Percentiles rank a stretch among this genome's conserved stretches.
These are phyloP conservation scores for Papiliotrema laurentii DNA, from an alignment of 1,284 basidiomycete genomes.

Conservation along the genomic window DNA sequence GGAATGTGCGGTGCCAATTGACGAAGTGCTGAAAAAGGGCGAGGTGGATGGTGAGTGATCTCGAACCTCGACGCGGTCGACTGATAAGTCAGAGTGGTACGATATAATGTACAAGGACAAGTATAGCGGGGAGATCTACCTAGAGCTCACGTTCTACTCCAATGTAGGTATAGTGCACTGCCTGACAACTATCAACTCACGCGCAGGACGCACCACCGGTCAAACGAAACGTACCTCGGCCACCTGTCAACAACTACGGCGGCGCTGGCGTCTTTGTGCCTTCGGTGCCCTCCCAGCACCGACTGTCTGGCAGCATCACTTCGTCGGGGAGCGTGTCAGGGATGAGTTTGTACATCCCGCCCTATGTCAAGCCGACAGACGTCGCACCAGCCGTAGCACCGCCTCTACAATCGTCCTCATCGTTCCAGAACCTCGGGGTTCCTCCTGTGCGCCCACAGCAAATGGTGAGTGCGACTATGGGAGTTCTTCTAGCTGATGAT, in stretches of 20 bases:
- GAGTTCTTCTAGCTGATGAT: neutral
- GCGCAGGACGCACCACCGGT: conserved; percentile 41
- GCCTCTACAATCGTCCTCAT: conserved; percentile 15
- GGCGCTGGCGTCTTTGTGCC: conserved; percentile 18
- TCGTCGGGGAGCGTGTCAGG: conserved; percentile 38
- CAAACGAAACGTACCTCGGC: conserved; percentile 38
- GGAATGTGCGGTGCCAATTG: conserved; percentile 79
- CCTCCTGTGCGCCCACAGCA: conserved; percentile 25
- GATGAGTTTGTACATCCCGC: conserved; percentile 44
- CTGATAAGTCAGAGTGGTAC: conserved; percentile 76
- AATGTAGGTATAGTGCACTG: conserved; percentile 61
- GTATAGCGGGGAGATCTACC: conserved; percentile 87
- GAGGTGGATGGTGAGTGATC: conserved; percentile 82
- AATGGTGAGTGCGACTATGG: neutral
- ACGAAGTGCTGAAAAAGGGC: conserved; percentile 85
- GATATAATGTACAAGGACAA: conserved; percentile 81
- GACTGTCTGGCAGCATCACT: conserved; percentile 14
- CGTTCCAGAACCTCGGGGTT: conserved; percentile 39
- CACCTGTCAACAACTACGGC: conserved; percentile 21
- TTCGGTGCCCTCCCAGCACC: conserved; percentile 19
- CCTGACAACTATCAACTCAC: neutral
- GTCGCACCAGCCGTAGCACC: conserved; percentile 2
- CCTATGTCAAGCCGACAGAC: conserved; percentile 27
- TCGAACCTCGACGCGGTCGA: neutral
- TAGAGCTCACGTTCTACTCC: conserved; percentile 93